Percentiles rank a stretch among this genome's conserved stretches.
Conservation (phyloP, 75 land plant species). For the Gnetum montanum region DNA sequence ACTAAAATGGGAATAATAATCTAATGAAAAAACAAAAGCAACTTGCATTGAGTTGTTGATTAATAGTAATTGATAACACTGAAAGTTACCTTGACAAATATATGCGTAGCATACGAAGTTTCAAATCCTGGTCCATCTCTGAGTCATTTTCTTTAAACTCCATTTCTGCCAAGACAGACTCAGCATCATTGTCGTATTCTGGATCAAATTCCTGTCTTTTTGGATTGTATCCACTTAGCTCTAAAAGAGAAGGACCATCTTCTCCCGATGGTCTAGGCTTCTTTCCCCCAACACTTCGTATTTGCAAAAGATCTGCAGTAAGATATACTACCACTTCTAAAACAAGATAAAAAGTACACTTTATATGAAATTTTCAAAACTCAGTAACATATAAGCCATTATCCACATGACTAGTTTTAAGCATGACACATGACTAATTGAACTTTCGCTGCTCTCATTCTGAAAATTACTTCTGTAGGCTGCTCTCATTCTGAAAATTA, state of each 20-base stretch:
- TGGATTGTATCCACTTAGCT: slow-evolving; percentile 75
- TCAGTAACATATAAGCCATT: no score
- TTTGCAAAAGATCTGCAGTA: slow-evolving; percentile 32
- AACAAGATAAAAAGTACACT: not conserved
- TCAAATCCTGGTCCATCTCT: slow-evolving; percentile 77
- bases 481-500: no score
- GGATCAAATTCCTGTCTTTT: slow-evolving; percentile 96
- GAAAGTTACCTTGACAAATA: slow-evolving; percentile 62
- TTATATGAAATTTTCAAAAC: no score
- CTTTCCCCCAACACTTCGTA: slow-evolving; percentile 85
- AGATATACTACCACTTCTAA: no score
- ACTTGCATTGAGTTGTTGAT: no score
- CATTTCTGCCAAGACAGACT: slow-evolving; percentile 91
- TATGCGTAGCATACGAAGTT: slow-evolving; percentile 71
- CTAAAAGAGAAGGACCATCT: slow-evolving; percentile 42
- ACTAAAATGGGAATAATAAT: no score
- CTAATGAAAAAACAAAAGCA: no score
- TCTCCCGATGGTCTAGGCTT: slow-evolving; percentile 67
- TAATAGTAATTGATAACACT: no score
- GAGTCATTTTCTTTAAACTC: slow-evolving; percentile 91
- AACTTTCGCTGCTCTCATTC: no score
- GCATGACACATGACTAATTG: no score
- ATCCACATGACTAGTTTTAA: no score
- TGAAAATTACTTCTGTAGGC: no score
- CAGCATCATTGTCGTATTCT: slow-evolving; percentile 98